phyloP scores from a whole-genome alignment of 805 yeast genomes.

The Suhomyces faveliae region DNA sequence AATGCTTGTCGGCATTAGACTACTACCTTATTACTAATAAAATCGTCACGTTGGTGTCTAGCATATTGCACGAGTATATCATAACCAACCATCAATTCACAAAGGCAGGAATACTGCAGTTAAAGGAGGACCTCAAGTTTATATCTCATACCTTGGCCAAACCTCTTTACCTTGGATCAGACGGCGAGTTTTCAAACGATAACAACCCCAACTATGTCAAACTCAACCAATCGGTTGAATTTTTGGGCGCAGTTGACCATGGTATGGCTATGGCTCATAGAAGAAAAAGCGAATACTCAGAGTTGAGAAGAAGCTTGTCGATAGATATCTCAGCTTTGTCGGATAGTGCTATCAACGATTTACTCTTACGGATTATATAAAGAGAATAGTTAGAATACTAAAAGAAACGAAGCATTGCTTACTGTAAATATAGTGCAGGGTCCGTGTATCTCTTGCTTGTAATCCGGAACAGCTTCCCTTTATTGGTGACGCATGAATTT shows the following conservation, averaged over 20 bases:
- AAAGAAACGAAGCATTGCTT: too few species aligned
- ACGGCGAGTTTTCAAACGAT: slow-evolving; percentile 18
- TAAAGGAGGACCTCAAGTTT: slow-evolving; percentile 29
- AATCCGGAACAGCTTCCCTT: neutral
- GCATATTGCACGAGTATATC: slow-evolving; percentile 35
- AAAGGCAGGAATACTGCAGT: slow-evolving; percentile 31
- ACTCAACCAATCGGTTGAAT: slow-evolving; percentile 28
- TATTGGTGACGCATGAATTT: neutral
- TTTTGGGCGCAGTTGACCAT: slow-evolving; percentile 25
- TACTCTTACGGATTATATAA: slow-evolving; percentile 27
- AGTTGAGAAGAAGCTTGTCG: slow-evolving; percentile 21
- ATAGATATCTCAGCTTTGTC: slow-evolving; percentile 17
- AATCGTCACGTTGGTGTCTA: slow-evolving; percentile 26
- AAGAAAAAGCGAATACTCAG: slow-evolving; percentile 12
- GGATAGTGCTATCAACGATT: slow-evolving; percentile 24
- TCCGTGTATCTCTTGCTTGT: neutral
- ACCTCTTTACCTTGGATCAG: slow-evolving; percentile 17
- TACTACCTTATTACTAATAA: slow-evolving; percentile 28
- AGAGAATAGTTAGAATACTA: neutral
- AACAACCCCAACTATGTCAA: slow-evolving; percentile 23
- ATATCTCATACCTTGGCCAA: slow-evolving; percentile 17
- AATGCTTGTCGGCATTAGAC: slow-evolving; percentile 27
- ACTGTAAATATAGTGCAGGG: too few species aligned
- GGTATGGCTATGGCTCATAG: slow-evolving; percentile 18
- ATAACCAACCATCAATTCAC: slow-evolving; percentile 40